Conservation (phyloP, 2,329 filamentous ascomycete genomes). For the Cladorrhinum sp. region DNA sequence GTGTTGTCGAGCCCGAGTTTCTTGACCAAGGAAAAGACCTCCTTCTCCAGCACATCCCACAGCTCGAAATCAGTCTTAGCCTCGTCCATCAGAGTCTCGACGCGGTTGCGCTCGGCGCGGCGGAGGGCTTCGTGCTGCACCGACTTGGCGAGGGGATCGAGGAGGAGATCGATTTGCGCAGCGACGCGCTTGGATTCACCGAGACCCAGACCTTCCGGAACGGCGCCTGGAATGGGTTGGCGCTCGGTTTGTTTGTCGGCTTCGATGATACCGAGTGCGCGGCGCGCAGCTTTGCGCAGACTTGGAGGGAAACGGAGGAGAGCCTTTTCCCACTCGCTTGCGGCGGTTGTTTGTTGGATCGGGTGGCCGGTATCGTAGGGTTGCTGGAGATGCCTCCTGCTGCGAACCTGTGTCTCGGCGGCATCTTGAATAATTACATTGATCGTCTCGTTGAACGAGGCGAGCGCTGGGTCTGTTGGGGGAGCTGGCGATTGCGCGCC, state of each 20-base stretch:
- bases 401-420: conserved; percentile 13
- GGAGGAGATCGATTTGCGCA: conserved; percentile 17
- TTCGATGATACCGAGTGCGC: conserved; percentile 37
- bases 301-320: conserved; percentile 41
- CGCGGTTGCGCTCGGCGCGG: conserved; percentile 46
- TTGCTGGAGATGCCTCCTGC: conserved; percentile 13
- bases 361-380: conserved; percentile 21
- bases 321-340: conserved; percentile 34
- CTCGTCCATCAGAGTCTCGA: conserved; percentile 52
- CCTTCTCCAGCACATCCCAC: conserved; percentile 63
- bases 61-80: conserved; percentile 61
- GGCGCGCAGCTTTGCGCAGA: conserved; percentile 39
- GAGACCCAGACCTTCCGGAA: conserved; percentile 22
- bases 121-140: conserved; percentile 42
- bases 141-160: conserved; percentile 28
- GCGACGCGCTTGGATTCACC: conserved; percentile 23
- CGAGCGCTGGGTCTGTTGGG: conserved; percentile 5
- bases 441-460: conserved; percentile 15
- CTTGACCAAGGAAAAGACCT: conserved; percentile 62
- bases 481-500: not conserved
- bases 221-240: not conserved
- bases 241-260: conserved; percentile 16
- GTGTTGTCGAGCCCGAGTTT: conserved; percentile 51
- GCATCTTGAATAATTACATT: conserved; percentile 33
- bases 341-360: conserved; percentile 22